These are phyloP conservation scores for Candida succiphila DNA, from an alignment of 805 yeast species.

Conservation along the genomic window DNA sequence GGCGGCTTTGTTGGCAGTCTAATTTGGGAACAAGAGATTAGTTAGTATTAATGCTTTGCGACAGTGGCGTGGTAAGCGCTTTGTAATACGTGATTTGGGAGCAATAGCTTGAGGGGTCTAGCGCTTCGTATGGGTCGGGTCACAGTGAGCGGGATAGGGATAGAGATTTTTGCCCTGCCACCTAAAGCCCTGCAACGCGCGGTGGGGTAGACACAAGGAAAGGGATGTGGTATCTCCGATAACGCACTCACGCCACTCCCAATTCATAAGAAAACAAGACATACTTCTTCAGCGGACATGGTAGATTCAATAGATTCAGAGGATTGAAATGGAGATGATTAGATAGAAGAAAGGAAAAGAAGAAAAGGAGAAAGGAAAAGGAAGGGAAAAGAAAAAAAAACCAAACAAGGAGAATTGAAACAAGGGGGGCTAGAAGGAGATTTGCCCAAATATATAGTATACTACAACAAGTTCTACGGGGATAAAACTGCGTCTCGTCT, in stretches of 20 bases:
- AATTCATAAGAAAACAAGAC: neutral
- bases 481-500: neutral
- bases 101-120: too few species aligned
- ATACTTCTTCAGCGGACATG: conserved; percentile 1
- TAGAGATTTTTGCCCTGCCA: too few species aligned
- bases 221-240: too few species aligned
- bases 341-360: neutral
- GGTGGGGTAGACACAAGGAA: too few species aligned
- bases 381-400: neutral
- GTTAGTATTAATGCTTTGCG: neutral
- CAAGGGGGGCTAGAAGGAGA: neutral
- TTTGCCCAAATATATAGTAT: neutral
- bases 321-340: neutral
- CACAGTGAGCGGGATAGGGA: too few species aligned
- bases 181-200: too few species aligned
- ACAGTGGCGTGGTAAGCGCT: neutral
- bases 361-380: neutral
- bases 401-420: neutral
- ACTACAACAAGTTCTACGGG: too few species aligned
- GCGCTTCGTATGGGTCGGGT: too few species aligned
- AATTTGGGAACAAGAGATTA: too few species aligned
- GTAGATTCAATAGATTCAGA: too few species aligned
- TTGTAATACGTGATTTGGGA: too few species aligned
- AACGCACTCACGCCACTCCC: too few species aligned
- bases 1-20: neutral